Base-by-base conservation (phyloP, 2,329 filamentous ascomycete genomes). In the Cladosporium sp. region DNA sequence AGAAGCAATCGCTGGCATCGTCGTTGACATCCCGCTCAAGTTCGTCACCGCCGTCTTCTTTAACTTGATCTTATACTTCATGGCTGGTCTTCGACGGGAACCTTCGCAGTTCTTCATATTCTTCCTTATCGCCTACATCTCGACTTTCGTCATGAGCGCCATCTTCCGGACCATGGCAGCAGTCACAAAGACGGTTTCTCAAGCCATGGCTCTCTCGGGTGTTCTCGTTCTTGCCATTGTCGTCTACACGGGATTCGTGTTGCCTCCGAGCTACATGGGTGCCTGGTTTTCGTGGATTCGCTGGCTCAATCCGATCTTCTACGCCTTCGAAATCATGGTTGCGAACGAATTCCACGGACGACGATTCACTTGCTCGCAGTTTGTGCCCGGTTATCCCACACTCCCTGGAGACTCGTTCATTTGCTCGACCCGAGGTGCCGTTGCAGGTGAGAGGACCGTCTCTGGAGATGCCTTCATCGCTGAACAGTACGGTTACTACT, bases 171-270 rank as follows among this genome's bases (percentile, higher is more conserved):
- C 77, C 9, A 71, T 85, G 18, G 87, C 61, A 86, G 68, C 17
- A 81, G 70, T 19, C 89, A 78, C 42, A 89, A 69, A 60, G 89
- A 90, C 0, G 85, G 86, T 39, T 86, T 73, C 11, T 89, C 75
- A 83, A 34, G 84, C 85, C 2, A 80, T 87, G 68, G 72, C 76
- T 2, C 70, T 79, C 30, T 74, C 76, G 7, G 76, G 76, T 45
- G 68, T 80, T 2, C 62, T 80, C 29, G 73, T 81, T 2, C 61
- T 81, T 2, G 74, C 71, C 1, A 75, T 86, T 8, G 74, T 86
- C 39, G 80, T 88, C 19, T 88, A 83, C 59, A 85, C 84, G 0
- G 15, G 79, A 82, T 58, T 57, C 9, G 56, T 59, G 27, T 53
- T 62, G 29, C 61, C 59, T 20, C 54, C 57, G 15, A 40, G 43